Evolutionary conservation across 202 grass and related monocot genomes (phyloP), one percentile per base, ranked within the genome.

Genomic region (Zizania palustris): DNA sequence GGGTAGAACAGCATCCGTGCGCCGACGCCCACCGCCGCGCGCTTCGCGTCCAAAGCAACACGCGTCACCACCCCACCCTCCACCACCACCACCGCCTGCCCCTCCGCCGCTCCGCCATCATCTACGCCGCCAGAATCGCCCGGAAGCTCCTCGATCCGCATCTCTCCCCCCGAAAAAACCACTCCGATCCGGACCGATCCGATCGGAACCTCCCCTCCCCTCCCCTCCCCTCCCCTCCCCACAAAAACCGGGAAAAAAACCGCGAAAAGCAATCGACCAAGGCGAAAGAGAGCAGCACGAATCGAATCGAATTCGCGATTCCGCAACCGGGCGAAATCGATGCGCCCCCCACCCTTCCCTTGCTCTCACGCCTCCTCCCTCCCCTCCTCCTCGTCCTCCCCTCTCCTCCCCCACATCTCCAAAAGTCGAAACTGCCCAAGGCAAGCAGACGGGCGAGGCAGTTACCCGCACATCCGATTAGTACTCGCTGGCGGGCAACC

Each of bases 1-100:
- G 95, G 95, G 72, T 98, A 98, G 78, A 98, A 98, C 3, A 98
- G 87, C 80, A 94, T 75, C 71, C 95, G 85, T 1, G 95, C 91
- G 5, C 95, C 91, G 57, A 91, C 77, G 49, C 95, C 95, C 59
- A 94, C 91, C 6, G 84, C 86, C 54, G 83, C 89, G 49, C 80
- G 88, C 89, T 98, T 98, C 76, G 87, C 87, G 53, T 82, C 81
- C 43, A 65, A 79, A 53, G 71, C 64, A 9, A 86, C 69, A 63
- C 81, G 78, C 72, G 55, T 61, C 60, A 82, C 20, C 75, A 57
- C 59, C 51, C 57, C 66, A 39, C 22, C 70, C 38, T 70, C 64
- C 45, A 41, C 69, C 61, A 28, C 71, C 21, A 15, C 58, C 49
- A 40, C 80, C 56, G 42, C 57, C 42, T 69, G 1, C 11, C 6